These are phyloP conservation scores for Climacium dendroides DNA, from an alignment of 225 moss, liverwort and hornwort species.

Conservation along the genomic window DNA sequence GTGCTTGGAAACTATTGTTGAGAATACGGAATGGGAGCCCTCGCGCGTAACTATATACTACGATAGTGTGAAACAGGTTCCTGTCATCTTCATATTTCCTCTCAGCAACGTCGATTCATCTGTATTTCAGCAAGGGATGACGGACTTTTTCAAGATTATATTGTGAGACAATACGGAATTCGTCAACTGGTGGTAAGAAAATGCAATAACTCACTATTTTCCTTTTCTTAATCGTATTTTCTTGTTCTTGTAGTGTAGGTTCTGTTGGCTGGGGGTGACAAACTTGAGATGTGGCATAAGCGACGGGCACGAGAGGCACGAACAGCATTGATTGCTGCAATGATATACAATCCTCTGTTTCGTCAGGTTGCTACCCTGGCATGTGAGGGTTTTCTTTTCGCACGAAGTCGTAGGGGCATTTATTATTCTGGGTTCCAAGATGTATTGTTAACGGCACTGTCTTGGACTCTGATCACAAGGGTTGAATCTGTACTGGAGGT, in stretches of 20 bases:
- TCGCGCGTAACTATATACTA: conserved; percentile 59
- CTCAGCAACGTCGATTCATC: not conserved
- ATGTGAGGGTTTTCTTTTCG: not conserved
- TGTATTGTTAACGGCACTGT: not conserved
- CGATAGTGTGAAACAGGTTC: conserved; percentile 68
- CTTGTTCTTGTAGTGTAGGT: conserved; percentile 15
- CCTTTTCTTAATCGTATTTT: not conserved
- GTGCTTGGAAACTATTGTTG: conserved; percentile 70
- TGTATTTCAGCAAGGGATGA: not conserved
- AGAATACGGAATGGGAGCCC: conserved; percentile 39
- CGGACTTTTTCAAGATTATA: not conserved
- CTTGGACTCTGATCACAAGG: not conserved
- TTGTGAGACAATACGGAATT: not conserved
- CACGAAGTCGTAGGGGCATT: not conserved
- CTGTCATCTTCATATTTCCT: not conserved
- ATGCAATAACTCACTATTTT: not conserved
- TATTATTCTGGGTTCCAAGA: not conserved
- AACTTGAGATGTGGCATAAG: conserved; percentile 97
- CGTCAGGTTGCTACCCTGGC: conserved; percentile 45
- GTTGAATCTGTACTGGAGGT: not conserved
- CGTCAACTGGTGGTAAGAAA: not conserved
- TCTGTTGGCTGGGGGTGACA: conserved; percentile 61
- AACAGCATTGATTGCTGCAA: conserved; percentile 65
- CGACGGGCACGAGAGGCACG: conserved; percentile 73
- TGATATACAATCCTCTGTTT: conserved; percentile 68